Percentiles rank a stretch among this genome's conserved stretches.
phyloP scores from a whole-genome alignment of 345 rosid species.

The Acer yangbiense region DNA sequence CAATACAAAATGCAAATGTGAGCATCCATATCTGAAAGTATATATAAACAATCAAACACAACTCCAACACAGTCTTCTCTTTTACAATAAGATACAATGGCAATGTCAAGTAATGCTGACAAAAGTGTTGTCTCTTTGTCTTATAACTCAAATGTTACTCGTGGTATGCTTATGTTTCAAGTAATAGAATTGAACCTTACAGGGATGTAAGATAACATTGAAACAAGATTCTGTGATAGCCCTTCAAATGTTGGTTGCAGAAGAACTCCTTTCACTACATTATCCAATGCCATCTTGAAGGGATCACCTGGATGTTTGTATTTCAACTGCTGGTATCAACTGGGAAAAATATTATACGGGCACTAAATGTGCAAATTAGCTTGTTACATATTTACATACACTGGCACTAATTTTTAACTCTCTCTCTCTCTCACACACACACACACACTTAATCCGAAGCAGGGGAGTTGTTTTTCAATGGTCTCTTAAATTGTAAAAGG shows the following conservation, averaged over 20 bases:
- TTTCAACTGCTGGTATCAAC: not conserved
- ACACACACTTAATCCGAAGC: too few relatives aligned
- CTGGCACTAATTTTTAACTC: too few relatives aligned
- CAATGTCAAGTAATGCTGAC: too few relatives aligned
- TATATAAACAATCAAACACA: not conserved
- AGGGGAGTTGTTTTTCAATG: too few relatives aligned
- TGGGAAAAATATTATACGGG: not conserved
- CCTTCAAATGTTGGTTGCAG: not conserved
- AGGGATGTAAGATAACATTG: slow-evolving; percentile 4
- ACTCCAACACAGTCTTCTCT: too few relatives aligned
- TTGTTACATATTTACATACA: too few relatives aligned
- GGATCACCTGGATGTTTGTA: not conserved
- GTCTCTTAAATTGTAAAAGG: too few relatives aligned
- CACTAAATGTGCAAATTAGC: not conserved
- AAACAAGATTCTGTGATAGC: slow-evolving; percentile 19
- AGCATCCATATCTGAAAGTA: not conserved
- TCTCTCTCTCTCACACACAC: too few relatives aligned
- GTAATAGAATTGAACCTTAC: slow-evolving; percentile 9
- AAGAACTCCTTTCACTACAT: slow-evolving; percentile 8
- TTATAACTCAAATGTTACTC: too few relatives aligned
- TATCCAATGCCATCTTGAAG: slow-evolving; percentile 8
- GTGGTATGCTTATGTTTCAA: too few relatives aligned
- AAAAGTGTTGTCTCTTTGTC: too few relatives aligned
- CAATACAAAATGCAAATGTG: not conserved
- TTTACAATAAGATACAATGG: too few relatives aligned